Evolutionary conservation across 352 stramenopile genomes (phyloP), one percentile per base, ranked within the genome.

Genomic region (Globisporangium rhizosaccharum): DNA sequence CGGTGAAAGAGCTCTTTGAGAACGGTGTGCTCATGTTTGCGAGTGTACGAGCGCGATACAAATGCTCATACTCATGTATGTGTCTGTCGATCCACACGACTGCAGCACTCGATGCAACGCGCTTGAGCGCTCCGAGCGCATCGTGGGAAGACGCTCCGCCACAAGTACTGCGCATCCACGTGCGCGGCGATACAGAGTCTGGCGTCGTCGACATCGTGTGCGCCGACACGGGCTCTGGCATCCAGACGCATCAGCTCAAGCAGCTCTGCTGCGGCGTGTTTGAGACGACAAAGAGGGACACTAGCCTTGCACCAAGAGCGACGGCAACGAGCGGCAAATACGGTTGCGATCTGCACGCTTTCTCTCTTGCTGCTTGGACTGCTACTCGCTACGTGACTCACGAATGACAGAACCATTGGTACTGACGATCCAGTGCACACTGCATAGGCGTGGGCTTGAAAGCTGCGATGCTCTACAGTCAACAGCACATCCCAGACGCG

Each of bases 1-100:
- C 76, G 11, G 76, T 87, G 11, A 92, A 92, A 57, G 84, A 93
- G 64, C 70, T 93, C 50, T 89, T 92, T 26, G 84, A 93, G 60
- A 93, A 93, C 59, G 79, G 83, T 90, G 11, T 18, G 44, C 0
- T 15, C 1, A 9, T 18, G n/a, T 46, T 39, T 41, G 15, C 12
- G 23, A 41, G 12, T 37, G 50, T 10, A 45, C 17, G 5, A 17
- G 7, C 9, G 39, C 12, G 12, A 45, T 17, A n/a, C 11, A 17
- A 14, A 45, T 5, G 44, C 44, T 49, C 17, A 9, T 9, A 18
- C 51, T 44, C 18, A 20, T 26, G 28, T 47, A 5, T 6, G 18
- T 17, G 3, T 49, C 20, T 45, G 7, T 48, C 41, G n/a, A 46
- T 60, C 14, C 10, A 65, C 14, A 4, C 55, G 14, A 39, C 5